Percentiles rank a stretch among this genome's conserved stretches.
These are phyloP conservation scores for Phytophthora macrochlamydospora DNA, from an alignment of 352 stramenopile species.

Conservation along the genomic window DNA sequence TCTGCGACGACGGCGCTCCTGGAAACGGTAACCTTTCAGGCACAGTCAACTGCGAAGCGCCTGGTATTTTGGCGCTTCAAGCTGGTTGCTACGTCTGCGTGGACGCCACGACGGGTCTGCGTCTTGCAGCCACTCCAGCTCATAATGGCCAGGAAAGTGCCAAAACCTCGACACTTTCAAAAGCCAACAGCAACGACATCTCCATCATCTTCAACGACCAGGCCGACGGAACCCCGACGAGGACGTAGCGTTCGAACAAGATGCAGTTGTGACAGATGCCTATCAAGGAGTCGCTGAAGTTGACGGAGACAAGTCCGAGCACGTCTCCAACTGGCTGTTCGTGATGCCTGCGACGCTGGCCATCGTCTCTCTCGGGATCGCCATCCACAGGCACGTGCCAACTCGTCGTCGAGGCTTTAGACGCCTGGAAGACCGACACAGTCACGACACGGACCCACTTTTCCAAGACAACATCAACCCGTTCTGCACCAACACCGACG, in stretches of 20 bases:
- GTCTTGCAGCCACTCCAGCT: neutral
- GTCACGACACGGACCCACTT: constrained; percentile 1
- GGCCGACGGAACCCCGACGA: constrained; percentile 12
- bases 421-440: constrained; percentile 36
- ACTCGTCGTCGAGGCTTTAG: constrained; percentile 37
- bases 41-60: constrained; percentile 14
- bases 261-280: constrained; percentile 11
- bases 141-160: constrained; percentile 1
- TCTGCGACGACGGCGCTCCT: constrained; percentile 45
- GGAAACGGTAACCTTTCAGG: constrained; percentile 15
- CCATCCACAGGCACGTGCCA: constrained; percentile 24
- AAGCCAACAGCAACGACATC: constrained; percentile 34
- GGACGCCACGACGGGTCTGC: constrained; percentile 31
- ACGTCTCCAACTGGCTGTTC: constrained; percentile 58
- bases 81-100: constrained; percentile 63
- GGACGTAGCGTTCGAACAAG: constrained; percentile 17
- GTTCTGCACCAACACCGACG: constrained; percentile 49
- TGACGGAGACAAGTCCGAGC: neutral
- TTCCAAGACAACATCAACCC: constrained; percentile 78
- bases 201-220: constrained; percentile 29
- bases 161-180: constrained; percentile 11
- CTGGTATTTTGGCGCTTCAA: constrained; percentile 45
- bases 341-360: constrained; percentile 42
- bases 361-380: constrained; percentile 46
- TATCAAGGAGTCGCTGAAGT: constrained; percentile 11